Percentiles rank a stretch among this genome's conserved stretches.
phyloP scores from a whole-genome alignment of 495 filamentous ascomycete species.

The Monascus purpureus region DNA sequence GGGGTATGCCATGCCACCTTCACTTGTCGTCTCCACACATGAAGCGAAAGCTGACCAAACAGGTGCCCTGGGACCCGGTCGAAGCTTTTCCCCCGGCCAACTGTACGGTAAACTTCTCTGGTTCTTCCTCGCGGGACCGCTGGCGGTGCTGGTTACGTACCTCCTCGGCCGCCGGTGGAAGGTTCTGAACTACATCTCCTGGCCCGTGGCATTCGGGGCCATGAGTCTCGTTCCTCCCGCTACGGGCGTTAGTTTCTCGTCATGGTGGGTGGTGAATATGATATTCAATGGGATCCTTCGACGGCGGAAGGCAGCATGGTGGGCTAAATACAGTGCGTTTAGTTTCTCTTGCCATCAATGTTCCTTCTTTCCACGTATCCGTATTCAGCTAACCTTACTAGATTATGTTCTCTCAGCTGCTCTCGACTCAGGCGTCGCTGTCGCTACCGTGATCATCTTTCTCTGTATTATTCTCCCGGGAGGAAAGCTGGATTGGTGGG shows the following conservation, averaged over 20 bases:
- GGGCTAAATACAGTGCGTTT: too few relatives aligned
- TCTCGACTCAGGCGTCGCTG: constrained; percentile 46
- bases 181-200: constrained; percentile 40
- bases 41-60: not conserved
- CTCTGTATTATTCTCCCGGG: constrained; percentile 58
- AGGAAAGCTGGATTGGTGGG: constrained; percentile 49
- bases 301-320: too few relatives aligned
- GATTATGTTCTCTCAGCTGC: constrained; percentile 51
- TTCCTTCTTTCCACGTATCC: too few relatives aligned
- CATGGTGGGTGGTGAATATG: constrained; percentile 52
- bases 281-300: too few relatives aligned
- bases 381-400: too few relatives aligned
- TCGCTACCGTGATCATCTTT: constrained; percentile 49
- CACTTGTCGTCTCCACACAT: too few relatives aligned
- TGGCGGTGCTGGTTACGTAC: constrained; percentile 43
- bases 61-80: constrained; percentile 48
- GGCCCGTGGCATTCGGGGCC: too few relatives aligned
- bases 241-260: constrained; percentile 53
- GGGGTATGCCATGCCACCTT: too few relatives aligned
- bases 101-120: too few relatives aligned
- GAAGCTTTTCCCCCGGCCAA: too few relatives aligned
- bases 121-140: constrained; percentile 47
- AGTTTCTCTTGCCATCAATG: too few relatives aligned
- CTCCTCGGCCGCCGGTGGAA: constrained; percentile 39
- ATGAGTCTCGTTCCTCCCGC: too few relatives aligned